Percentiles rank a stretch among this genome's conserved stretches.
Conservation (phyloP, 129 eudicot species). For the Solidago caesia region DNA sequence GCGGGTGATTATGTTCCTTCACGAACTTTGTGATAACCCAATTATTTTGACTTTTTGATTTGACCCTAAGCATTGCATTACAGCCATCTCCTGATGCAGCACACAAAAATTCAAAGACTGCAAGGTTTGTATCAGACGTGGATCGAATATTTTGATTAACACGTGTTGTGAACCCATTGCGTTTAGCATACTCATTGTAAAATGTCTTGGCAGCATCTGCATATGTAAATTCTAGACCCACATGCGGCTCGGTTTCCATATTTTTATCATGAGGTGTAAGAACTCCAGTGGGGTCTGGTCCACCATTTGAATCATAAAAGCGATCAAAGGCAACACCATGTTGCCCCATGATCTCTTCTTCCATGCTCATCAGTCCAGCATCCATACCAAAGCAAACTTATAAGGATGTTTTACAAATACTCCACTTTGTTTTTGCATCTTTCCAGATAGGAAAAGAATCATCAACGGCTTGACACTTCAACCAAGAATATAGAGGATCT, state of each 20-base stretch:
- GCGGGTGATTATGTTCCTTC: slow-evolving; percentile 58
- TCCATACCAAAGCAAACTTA: slow-evolving; percentile 37
- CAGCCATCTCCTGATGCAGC: slow-evolving; percentile 49
- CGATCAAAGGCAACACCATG: slow-evolving; percentile 49
- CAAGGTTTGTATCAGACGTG: slow-evolving; percentile 34
- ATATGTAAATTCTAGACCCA: slow-evolving; percentile 72
- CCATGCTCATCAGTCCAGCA: slow-evolving; percentile 43
- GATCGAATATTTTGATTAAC: slow-evolving; percentile 36
- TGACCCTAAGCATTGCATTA: slow-evolving; percentile 64
- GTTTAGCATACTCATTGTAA: slow-evolving; percentile 75
- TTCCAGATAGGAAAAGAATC: slow-evolving; percentile 10
- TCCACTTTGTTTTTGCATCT: slow-evolving; percentile 18
- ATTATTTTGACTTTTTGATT: slow-evolving; percentile 40
- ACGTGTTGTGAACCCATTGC: slow-evolving; percentile 52
- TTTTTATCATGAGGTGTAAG: slow-evolving; percentile 41
- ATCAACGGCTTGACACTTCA: slow-evolving; percentile 8
- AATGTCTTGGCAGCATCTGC: slow-evolving; percentile 62
- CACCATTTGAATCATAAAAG: slow-evolving; percentile 43
- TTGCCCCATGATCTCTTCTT: slow-evolving; percentile 50
- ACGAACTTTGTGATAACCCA: slow-evolving; percentile 64
- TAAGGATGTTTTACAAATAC: slow-evolving; percentile 10
- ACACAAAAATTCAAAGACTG: slow-evolving; percentile 46
- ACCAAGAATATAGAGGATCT: background rate
- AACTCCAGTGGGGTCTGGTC: slow-evolving; percentile 38
- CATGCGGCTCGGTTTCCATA: slow-evolving; percentile 45